Percentiles rank a stretch among this genome's conserved stretches.
Evolutionary conservation across 306 rosid species (phyloP).

Genomic region (Cucumis sativus): DNA sequence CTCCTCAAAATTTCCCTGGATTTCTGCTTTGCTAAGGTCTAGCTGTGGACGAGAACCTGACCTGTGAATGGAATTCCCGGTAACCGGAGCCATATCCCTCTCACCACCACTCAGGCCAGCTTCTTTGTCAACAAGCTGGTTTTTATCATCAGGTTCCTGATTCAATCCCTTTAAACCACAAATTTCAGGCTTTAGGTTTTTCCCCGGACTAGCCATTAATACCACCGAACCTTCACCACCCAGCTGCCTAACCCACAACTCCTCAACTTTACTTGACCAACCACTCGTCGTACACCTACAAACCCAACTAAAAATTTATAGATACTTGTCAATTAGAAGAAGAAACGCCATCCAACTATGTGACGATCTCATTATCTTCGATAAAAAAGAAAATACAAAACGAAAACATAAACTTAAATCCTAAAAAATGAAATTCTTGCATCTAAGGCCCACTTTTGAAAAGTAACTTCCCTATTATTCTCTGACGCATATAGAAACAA

Average conservation of each 20-base stretch:
- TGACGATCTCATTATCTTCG: background rate
- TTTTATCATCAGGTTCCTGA: slow-evolving; percentile 14
- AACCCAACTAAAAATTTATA: background rate
- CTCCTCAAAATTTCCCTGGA: slow-evolving; percentile 71
- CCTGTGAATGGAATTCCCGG: slow-evolving; percentile 68
- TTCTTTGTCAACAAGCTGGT: slow-evolving; percentile 15
- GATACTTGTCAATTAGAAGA: background rate
- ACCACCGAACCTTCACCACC: slow-evolving; percentile 18
- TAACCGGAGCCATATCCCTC: slow-evolving; percentile 43
- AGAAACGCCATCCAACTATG: background rate
- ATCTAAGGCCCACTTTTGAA: background rate
- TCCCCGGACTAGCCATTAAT: slow-evolving; percentile 46
- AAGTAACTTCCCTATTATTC: background rate
- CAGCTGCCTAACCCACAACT: slow-evolving; percentile 32
- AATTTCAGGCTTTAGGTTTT: slow-evolving; percentile 32
- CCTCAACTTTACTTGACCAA: slow-evolving; percentile 18
- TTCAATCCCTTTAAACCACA: slow-evolving; percentile 18
- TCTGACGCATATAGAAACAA: background rate
- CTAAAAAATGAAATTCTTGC: background rate
- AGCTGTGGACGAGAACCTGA: slow-evolving; percentile 85
- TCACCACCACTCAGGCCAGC: slow-evolving; percentile 27
- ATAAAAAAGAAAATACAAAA: background rate
- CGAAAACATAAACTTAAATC: background rate
- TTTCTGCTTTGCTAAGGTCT: slow-evolving; percentile 93
- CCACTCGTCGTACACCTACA: slow-evolving; percentile 7